A percentile compares a stretch with the other conserved stretches of the same genome.
Evolutionary conservation across 2,329 filamentous ascomycete species (phyloP).

Genomic region (Seiridium cupressi): DNA sequence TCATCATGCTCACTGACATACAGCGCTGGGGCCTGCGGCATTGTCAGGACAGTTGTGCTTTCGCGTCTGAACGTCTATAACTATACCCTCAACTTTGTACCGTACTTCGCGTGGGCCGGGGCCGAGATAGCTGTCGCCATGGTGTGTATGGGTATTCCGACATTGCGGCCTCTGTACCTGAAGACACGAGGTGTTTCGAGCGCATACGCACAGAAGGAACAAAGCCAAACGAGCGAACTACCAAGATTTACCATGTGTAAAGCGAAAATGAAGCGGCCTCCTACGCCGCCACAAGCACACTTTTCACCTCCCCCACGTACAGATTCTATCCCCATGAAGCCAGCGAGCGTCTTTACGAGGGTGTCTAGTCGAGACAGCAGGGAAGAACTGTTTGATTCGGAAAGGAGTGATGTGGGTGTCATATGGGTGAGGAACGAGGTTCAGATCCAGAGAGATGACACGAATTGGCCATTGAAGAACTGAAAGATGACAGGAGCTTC

Average conservation of each 20-base stretch:
- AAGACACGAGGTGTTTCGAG: constrained; percentile 20
- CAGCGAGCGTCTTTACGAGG: constrained; percentile 17
- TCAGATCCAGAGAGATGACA: constrained; percentile 18
- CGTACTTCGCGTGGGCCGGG: constrained; percentile 27
- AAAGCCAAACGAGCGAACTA: constrained; percentile 16
- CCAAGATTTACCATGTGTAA: constrained; percentile 26
- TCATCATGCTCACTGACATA: constrained; percentile 3
- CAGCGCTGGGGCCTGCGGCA: constrained; percentile 33
- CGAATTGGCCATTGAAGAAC: constrained; percentile 24
- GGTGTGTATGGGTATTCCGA: constrained; percentile 25
- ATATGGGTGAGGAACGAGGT: constrained; percentile 31
- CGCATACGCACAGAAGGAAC: constrained; percentile 11
- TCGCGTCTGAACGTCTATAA: constrained; percentile 22
- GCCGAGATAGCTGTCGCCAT: constrained; percentile 26
- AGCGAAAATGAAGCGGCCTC: constrained; percentile 10
- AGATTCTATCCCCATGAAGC: constrained; percentile 15
- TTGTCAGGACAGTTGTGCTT: constrained; percentile 25
- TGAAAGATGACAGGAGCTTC: background rate
- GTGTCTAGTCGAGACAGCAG: constrained; percentile 24
- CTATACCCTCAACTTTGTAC: constrained; percentile 27
- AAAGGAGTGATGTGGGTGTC: constrained; percentile 12
- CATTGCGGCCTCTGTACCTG: constrained; percentile 23
- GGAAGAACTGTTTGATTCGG: constrained; percentile 14
- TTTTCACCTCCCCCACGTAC: constrained; percentile 12
- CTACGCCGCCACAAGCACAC: constrained; percentile 14